Evolutionary conservation across 202 grass and related monocot species (phyloP), one percentile per base, ranked within the genome.

Genomic region (Elaeis oleifera): DNA sequence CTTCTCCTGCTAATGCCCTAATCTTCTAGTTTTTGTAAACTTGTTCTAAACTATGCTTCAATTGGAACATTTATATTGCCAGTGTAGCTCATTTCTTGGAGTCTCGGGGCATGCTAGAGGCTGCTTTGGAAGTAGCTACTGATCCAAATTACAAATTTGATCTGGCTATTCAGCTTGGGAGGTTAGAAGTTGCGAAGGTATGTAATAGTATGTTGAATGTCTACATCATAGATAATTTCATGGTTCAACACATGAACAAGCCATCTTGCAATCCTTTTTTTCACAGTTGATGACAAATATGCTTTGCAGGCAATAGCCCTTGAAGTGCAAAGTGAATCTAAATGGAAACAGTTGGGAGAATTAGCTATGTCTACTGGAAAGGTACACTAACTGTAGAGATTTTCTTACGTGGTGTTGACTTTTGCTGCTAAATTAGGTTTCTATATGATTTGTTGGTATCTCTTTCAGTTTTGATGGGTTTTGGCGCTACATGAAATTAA

Each of bases 61-160:
- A 44, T 44, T 44, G 36, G 36, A 44, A 14, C 36, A 44, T 44
- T 77, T 32, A 49, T 69, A 28, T 75, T 62, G 53, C 79, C 53
- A 97, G 94, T 27, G 88, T 97, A 6, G 94, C 94, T 79, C 94
- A 86, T 84, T 97, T 97, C 75, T 77, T 97, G 82, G 94, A 97
- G 54, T 97, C 94, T 2, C 86, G 94, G 75, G 88, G 88, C 32
- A 97, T 97, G 94, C 74, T 97, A 61, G 88, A 97, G 73, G 94
- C 92, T 65, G 94, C 94, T 75, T 85, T 97, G 81, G 88, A 92
- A 58, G 85, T 97, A 79, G 94, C 94, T 56, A 97, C 79, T 66
- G 94, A 97, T 75, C 74, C 85, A 80, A 74, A 97, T 81, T 97
- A 97, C 78, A 97, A 74, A 73, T 97, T 97, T 76, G 85, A 97